A percentile compares a stretch with the other conserved stretches of the same genome.
Conservation (phyloP, 2,329 filamentous ascomycete species). For the Trichoderma asperellum region DNA sequence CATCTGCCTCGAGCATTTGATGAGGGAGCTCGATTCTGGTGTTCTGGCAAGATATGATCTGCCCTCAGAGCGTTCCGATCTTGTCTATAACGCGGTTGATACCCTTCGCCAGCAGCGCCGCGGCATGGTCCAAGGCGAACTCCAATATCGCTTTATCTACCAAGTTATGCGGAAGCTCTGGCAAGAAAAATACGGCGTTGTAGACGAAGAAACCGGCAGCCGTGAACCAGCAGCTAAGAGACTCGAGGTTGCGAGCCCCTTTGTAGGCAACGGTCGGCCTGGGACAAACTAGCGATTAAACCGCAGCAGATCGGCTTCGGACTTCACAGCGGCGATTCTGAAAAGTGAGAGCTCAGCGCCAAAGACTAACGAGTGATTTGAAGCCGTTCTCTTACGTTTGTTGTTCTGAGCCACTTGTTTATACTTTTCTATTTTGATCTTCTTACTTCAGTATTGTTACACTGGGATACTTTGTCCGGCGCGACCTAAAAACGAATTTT, state of each 20-base stretch:
- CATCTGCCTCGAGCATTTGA: conserved; percentile 90
- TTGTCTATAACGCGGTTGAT: conserved; percentile 79
- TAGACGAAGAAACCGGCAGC: conserved; percentile 39
- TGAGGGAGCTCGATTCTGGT: conserved; percentile 79
- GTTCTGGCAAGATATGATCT: conserved; percentile 58
- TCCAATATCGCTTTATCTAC: conserved; percentile 87
- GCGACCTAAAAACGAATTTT: background rate
- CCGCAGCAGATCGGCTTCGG: conserved; percentile 14
- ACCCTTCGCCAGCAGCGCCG: conserved; percentile 81
- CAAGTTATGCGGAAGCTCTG: conserved; percentile 77
- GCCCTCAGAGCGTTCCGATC: conserved; percentile 54
- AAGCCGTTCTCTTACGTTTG: background rate
- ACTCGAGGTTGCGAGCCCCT: conserved; percentile 55
- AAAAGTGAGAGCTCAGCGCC: conserved; percentile 21
- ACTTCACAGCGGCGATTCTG: conserved; percentile 22
- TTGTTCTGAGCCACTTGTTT: background rate
- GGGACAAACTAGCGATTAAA: conserved; percentile 28
- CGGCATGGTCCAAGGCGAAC: conserved; percentile 91
- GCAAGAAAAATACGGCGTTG: conserved; percentile 63
- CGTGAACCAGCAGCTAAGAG: conserved; percentile 57
- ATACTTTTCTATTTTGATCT: background rate
- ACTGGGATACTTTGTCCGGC: background rate
- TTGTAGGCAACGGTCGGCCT: conserved; percentile 31
- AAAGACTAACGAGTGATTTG: conserved; percentile 24
- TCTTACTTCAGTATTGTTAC: background rate